Evolutionary conservation across 2,329 filamentous ascomycete species (phyloP), one percentile per base, ranked within the genome.

Genomic region (Ophiostoma tasmaniense): DNA sequence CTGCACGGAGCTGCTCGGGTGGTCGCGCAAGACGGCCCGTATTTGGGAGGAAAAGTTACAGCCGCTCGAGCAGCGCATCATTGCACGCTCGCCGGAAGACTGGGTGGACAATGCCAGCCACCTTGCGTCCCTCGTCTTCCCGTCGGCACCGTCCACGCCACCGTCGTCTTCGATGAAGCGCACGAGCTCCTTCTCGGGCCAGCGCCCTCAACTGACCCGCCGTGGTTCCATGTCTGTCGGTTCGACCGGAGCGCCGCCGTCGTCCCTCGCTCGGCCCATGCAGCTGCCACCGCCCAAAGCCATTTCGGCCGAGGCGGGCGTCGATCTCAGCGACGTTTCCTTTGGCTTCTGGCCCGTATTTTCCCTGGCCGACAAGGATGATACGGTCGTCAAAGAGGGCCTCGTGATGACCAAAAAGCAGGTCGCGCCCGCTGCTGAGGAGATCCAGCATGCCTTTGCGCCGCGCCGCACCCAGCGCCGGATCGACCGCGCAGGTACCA

Each of bases 281-380:
- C 30, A n/a, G 20, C 33, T 33, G 25, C 61, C 61, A 33, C 59
- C 59, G 2, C 37, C 37, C 37, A 64, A 37, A 2, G 61, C 61
- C 20, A 20, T 37, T 3, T 33, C 61, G 5, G 35, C 30, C 30
- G 35, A 13, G 2, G 33, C 33, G 6, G 28, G 14, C 1, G 61
- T 22, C 20, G 30, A 20, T 6, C 59, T 28, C 45, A n/a, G 14
- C 14, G 55, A 69, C 25, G 35, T 69, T 10, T 22, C 33, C 5
- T 45, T 61, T n/a, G 17, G 42, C 35, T 55, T 69, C 22, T 69
- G 68, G 68, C 68, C 68, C 61, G 55, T 64, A 14, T 69, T 69
- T 25, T 17, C 17, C n/a, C 22, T n/a, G 8, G 4, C n/a, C 14
- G 25, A 69, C 65, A 33, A 14, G 13, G 20, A 64, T 20, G 61